Percentiles rank a stretch among this genome's conserved stretches.
phyloP scores from a whole-genome alignment of 306 rosid species.

The Corylus avellana region DNA sequence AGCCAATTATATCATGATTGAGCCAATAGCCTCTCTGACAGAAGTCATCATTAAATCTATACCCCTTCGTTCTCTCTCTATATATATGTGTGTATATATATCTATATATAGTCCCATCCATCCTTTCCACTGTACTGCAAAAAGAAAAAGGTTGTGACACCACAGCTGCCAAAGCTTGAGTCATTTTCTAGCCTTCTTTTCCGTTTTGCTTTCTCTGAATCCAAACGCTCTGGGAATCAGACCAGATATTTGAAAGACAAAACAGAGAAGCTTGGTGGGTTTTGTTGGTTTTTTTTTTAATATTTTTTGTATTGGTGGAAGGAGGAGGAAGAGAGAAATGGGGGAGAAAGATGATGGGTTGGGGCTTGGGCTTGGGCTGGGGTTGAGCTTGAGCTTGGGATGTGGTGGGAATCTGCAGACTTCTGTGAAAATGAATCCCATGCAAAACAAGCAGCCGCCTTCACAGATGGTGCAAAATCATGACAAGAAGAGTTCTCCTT shows the following conservation, averaged over 20 bases:
- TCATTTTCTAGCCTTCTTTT: conserved; percentile 33
- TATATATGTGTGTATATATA: conserved; percentile 26
- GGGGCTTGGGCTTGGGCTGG: conserved; percentile 36
- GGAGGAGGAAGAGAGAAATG: conserved; percentile 31
- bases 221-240: conserved; percentile 25
- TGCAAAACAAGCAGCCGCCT: conserved; percentile 37
- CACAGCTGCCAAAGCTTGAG: conserved; percentile 23
- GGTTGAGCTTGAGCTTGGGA: conserved; percentile 57
- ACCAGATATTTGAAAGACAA: not conserved
- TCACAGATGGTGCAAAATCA: conserved; percentile 37
- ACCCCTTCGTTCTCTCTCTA: conserved; percentile 22
- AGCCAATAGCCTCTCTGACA: conserved; percentile 57
- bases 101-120: conserved; percentile 43
- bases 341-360: conserved; percentile 57
- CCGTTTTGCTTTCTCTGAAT: conserved; percentile 28
- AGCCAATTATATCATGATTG: conserved; percentile 45
- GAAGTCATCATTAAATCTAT: conserved; percentile 68
- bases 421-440: conserved; percentile 34
- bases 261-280: conserved; percentile 9
- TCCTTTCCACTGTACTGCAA: conserved; percentile 51
- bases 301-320: not conserved
- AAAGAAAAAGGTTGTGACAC: conserved; percentile 42
- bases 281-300: not conserved
- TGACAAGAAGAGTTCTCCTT: conserved; percentile 32
- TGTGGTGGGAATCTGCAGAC: conserved; percentile 32